A percentile compares a stretch with the other conserved stretches of the same genome.
These are phyloP conservation scores for Colletotrichum tofieldiae DNA, from an alignment of 2,329 filamentous ascomycete species.

Conservation along the genomic window DNA sequence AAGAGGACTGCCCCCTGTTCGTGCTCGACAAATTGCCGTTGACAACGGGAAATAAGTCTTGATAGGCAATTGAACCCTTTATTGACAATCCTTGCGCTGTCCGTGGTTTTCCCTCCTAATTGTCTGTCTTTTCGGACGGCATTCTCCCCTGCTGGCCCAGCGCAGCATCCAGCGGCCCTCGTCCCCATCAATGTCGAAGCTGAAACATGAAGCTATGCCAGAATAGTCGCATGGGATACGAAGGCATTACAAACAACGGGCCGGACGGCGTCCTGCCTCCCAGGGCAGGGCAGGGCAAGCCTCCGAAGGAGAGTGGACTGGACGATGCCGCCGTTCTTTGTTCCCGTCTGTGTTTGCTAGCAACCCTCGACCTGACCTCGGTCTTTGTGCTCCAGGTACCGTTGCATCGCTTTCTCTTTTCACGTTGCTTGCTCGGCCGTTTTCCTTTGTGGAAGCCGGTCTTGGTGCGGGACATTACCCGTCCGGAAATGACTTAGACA, in stretches of 20 bases:
- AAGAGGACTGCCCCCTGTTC: slow-evolving; percentile 15
- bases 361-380: slow-evolving; percentile 23
- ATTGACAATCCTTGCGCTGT: slow-evolving; percentile 8
- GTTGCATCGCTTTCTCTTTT: slow-evolving; percentile 17
- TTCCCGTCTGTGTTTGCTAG: slow-evolving; percentile 24
- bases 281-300: slow-evolving; percentile 7
- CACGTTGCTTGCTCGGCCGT: slow-evolving; percentile 27
- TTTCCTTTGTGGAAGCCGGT: not conserved
- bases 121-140: slow-evolving; percentile 16
- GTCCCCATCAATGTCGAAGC: slow-evolving; percentile 21
- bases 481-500: slow-evolving; percentile 10
- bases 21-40: slow-evolving; percentile 27
- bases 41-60: slow-evolving; percentile 22
- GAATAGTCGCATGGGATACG: slow-evolving; percentile 21
- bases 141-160: slow-evolving; percentile 3
- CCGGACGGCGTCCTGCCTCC: slow-evolving; percentile 8
- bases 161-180: slow-evolving; percentile 12
- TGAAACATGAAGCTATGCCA: slow-evolving; percentile 40
- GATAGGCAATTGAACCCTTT: not conserved
- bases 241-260: slow-evolving; percentile 24
- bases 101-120: not conserved
- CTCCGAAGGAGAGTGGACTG: not conserved
- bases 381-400: slow-evolving; percentile 23
- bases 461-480: slow-evolving; percentile 1
- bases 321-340: slow-evolving; percentile 17